Percentiles rank a stretch among this genome's conserved stretches.
Conservation (phyloP, 1,284 basidiomycete genomes). For the Irpex rosettiformis region DNA sequence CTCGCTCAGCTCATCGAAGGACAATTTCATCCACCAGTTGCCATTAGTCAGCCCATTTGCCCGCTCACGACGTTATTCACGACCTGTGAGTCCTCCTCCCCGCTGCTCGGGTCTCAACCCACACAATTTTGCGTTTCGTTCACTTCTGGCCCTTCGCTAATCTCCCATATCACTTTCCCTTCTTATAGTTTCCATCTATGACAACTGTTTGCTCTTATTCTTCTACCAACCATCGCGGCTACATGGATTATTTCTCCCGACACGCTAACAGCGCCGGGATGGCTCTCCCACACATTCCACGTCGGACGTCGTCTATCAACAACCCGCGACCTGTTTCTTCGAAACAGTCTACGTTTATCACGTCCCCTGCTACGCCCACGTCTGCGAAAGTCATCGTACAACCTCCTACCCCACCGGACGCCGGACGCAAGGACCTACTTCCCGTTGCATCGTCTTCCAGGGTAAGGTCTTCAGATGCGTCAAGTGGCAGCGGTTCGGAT, state of each 20-base stretch:
- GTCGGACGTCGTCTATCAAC: conserved; percentile 8
- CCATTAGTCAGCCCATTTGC: conserved; percentile 2
- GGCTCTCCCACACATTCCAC: conserved; percentile 14
- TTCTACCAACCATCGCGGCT: conserved; percentile 4
- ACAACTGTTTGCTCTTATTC: conserved; percentile 12
- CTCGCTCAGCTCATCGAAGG: neutral
- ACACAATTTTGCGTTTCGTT: conserved; percentile 5
- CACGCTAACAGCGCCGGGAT: conserved; percentile 14
- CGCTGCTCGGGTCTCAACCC: conserved; percentile 12
- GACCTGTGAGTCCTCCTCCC: conserved; percentile 10
- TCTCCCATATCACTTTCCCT: neutral
- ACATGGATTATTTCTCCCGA: conserved; percentile 13
- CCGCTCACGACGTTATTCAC: conserved; percentile 15
- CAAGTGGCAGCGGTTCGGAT: conserved; percentile 23
- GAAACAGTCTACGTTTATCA: neutral
- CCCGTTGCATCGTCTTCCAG: conserved; percentile 9
- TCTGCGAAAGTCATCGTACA: conserved; percentile 13
- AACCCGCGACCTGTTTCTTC: neutral
- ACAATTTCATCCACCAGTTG: neutral
- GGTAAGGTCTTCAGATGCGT: neutral
- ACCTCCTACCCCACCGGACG: conserved; percentile 13
- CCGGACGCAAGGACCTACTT: neutral
- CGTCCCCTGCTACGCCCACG: conserved; percentile 2
- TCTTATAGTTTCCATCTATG: conserved; percentile 8
- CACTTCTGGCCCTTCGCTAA: conserved; percentile 8